These are phyloP conservation scores for Backusella australiensis DNA, from an alignment of 192 early-diverging fungal species.

Conservation along the genomic window DNA sequence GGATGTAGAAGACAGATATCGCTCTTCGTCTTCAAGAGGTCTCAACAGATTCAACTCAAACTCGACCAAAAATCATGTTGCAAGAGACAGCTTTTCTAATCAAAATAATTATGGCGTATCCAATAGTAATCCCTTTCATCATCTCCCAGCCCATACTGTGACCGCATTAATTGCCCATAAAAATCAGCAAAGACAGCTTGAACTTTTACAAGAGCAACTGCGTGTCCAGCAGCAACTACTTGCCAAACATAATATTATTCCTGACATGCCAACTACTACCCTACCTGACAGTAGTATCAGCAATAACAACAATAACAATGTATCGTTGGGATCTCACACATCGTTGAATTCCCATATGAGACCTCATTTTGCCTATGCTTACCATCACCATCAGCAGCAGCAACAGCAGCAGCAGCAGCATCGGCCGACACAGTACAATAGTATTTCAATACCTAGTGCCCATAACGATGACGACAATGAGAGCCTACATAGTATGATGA, in stretches of 20 bases:
- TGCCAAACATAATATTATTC: slow-evolving; percentile 20
- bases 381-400: neutral
- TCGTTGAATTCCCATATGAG: neutral
- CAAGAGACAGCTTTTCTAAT: neutral
- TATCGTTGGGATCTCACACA: neutral
- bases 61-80: neutral
- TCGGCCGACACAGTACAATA: neutral
- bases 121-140: neutral
- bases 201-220: slow-evolving; percentile 31
- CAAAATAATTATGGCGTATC: neutral
- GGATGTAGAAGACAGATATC: slow-evolving; percentile 10
- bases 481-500: neutral
- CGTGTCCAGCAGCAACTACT: slow-evolving; percentile 27
- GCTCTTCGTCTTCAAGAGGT: neutral
- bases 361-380: neutral
- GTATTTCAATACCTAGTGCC: neutral
- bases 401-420: neutral
- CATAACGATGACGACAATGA: neutral
- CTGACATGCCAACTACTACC: neutral
- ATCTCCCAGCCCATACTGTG: slow-evolving; percentile 9
- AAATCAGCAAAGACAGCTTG: slow-evolving; percentile 30
- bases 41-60: neutral
- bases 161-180: slow-evolving; percentile 33
- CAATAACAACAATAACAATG: neutral
- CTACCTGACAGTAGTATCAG: neutral